Evolutionary conservation across 106 monocot genomes (phyloP), one percentile per base, ranked within the genome.

Genomic region (Dendrobium huoshanense): DNA sequence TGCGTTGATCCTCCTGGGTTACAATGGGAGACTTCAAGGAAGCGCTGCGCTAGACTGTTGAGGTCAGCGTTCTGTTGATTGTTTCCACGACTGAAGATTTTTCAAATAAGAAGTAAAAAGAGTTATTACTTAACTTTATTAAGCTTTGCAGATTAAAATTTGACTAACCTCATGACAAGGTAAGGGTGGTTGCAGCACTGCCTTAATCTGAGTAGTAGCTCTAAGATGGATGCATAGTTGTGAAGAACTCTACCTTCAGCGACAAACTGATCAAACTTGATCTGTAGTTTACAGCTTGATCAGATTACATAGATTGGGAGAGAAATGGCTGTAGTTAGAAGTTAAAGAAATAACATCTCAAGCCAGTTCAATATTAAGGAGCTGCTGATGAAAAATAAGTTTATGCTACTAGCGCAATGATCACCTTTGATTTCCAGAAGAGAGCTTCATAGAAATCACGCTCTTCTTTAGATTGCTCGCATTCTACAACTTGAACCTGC

Each of bases 121-220:
- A 65, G n/a, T 72, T 7, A 27, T 15, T 33, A 33, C 9, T 64
- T 77, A 13, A 6, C 11, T 41, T 75, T 1, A 33, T 17, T 8
- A 51, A 22, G 19, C 42, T 6, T 31, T 44, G 19, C 41, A 16
- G 68, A 13, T 9, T 42, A 0, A 42, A 48, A 3, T 11, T 75
- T 8, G 29, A 19, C 61, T 81, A 19, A 95, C 95, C 88, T 95
- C 80, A 93, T 84, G 6, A 95, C 89, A 61, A 95, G 86, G 70
- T 89, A 93, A 0, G 93, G 95, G 41, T 93, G 95, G 56, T 95
- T 93, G 89, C 95, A 95, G 82, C 95, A 95, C 82, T 93, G 95
- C 15, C 95, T 84, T 20, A 95, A 77, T 22, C 93, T 84, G 47
- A 95, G 93, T 9, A 95, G 87, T 18, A 95, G 85, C 87, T 95